Evolutionary conservation across 2,329 filamentous ascomycete species (phyloP), one percentile per base, ranked within the genome.

Genomic region (Colletotrichum lupini): DNA sequence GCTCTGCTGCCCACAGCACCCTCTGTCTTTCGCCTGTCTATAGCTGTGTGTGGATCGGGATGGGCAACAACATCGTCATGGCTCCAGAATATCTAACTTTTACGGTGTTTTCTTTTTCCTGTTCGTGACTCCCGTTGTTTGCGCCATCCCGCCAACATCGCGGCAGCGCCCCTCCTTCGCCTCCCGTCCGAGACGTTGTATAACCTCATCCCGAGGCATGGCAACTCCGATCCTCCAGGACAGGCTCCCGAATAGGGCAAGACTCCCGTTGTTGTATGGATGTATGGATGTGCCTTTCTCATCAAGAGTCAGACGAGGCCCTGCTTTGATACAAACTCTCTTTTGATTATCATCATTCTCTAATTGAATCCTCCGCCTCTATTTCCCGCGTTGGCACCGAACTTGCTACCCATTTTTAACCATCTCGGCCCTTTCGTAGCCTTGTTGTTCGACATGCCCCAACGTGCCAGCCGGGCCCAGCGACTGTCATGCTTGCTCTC

Each of bases 301-400:
- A 32, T 24, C 49, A 14, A 53, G 66, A 69, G 66, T 72, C 69
- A 69, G 46, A 64, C 42, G 59, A 46, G 66, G 59, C 42, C 53
- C 66, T 55, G 69, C 59, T 59, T 35, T 69, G 69, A 64, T 49
- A 59, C 69, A 72, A 69, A 69, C 69, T 72, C 66, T 72, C 66
- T 69, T 72, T 56, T 69, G 37, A 64, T 68, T 69, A 26, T 8
- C 53, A 42, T 24, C 14, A 42, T 55, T 69, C 59, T 64, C 58
- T 11, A 35, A 46, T 22, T 52, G 19, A 22, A n/a, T 11, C 19
- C n/a, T 65, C 49, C 22, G 42, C 14, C 26, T 32, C 30, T 42
- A 16, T 42, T 3, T n/a, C 22, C 32, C 32, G 32, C 32, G 62
- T 37, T 11, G 49, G 24, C 62, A 22, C 19, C 52, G 12, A 30